phyloP scores from a whole-genome alignment of 192 early-diverging fungal species.

The Gamsiella multidivaricata region DNA sequence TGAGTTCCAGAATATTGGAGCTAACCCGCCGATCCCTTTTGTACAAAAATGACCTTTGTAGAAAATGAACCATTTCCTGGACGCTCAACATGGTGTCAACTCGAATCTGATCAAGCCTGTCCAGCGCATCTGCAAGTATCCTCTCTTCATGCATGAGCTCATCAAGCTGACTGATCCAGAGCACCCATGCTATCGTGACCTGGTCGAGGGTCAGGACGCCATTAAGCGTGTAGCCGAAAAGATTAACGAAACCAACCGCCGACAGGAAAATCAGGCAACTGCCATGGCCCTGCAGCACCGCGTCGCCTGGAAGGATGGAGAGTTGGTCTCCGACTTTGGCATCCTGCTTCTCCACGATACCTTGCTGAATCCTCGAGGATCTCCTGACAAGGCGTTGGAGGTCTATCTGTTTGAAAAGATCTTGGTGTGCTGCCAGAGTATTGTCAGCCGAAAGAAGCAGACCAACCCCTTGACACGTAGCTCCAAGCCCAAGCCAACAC shows the following conservation, averaged over 20 bases:
- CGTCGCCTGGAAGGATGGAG: constrained; percentile 94
- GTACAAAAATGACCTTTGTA: no score
- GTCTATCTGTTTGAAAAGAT: constrained; percentile 96
- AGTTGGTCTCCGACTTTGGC: constrained; percentile 80
- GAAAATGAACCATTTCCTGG: constrained; percentile 73
- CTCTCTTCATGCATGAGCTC: constrained; percentile 84
- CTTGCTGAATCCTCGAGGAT: constrained; percentile 84
- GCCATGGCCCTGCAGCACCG: constrained; percentile 82
- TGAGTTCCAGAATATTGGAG: no score
- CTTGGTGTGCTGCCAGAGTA: constrained; percentile 93
- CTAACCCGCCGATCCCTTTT: no score
- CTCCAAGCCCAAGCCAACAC: constrained; percentile 70
- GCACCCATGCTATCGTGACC: constrained; percentile 65
- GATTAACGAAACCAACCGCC: constrained; percentile 92
- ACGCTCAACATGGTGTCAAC: constrained; percentile 87
- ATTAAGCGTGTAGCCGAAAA: constrained; percentile 88
- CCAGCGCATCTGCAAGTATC: constrained; percentile 98
- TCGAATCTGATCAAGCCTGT: constrained; percentile 97
- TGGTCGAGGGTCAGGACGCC: constrained; percentile 77
- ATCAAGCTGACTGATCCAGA: constrained; percentile 67
- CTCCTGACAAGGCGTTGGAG: constrained; percentile 82
- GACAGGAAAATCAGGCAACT: constrained; percentile 84
- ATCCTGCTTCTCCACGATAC: constrained; percentile 86
- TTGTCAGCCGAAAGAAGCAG: constrained; percentile 57
- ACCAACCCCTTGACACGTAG: constrained; percentile 50